These are phyloP conservation scores for Candida parachauliodes DNA, from an alignment of 805 yeast genomes.

Conservation along the genomic window DNA sequence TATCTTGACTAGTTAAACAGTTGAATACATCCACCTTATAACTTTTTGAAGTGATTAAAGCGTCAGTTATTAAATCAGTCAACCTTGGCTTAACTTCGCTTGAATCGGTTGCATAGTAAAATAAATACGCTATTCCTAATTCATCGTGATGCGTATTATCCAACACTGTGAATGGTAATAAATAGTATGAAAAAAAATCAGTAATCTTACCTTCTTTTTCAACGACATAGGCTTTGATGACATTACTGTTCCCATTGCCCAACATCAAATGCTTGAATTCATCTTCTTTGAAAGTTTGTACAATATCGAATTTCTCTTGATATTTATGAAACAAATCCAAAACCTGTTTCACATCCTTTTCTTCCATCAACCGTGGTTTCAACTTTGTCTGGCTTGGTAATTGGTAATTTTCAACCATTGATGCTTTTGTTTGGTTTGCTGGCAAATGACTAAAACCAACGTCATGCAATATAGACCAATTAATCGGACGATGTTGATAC, in stretches of 20 bases:
- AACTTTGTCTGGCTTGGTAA: constrained; percentile 50
- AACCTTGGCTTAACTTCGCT: constrained; percentile 61
- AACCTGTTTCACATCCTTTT: constrained; percentile 63
- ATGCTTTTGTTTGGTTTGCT: constrained; percentile 57
- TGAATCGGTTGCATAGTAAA: constrained; percentile 80
- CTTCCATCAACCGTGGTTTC: constrained; percentile 50
- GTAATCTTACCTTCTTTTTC: constrained; percentile 64
- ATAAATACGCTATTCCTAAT: constrained; percentile 82
- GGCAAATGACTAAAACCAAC: constrained; percentile 89
- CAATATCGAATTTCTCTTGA: constrained; percentile 67
- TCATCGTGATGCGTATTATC: constrained; percentile 59
- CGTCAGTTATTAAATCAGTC: constrained; percentile 61
- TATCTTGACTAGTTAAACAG: constrained; percentile 88
- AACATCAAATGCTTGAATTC: constrained; percentile 83
- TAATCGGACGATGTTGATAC: constrained; percentile 89
- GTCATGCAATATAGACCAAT: constrained; percentile 85
- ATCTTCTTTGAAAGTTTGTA: constrained; percentile 62
- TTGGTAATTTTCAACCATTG: constrained; percentile 60
- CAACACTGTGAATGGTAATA: constrained; percentile 82
- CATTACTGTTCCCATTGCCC: constrained; percentile 46
- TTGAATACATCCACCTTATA: constrained; percentile 85
- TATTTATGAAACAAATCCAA: constrained; percentile 55
- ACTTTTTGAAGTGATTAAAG: constrained; percentile 68
- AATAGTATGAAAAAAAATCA: constrained; percentile 86
- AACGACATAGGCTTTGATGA: constrained; percentile 77